Evolutionary conservation across 2,329 filamentous ascomycete genomes (phyloP).

Genomic region (Phyllachora maydis): DNA sequence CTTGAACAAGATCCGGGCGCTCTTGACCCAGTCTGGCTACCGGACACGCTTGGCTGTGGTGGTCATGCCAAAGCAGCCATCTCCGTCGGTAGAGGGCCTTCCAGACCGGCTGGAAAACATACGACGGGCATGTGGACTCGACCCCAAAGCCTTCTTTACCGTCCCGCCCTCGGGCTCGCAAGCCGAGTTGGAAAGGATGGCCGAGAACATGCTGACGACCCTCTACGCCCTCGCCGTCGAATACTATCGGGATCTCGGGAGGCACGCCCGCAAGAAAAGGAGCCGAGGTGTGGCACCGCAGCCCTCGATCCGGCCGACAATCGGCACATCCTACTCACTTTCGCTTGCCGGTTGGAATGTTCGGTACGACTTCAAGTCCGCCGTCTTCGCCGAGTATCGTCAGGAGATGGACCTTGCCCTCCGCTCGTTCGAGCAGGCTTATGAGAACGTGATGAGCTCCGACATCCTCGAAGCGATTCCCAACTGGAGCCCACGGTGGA

Average conservation of each 20-base stretch:
- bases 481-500: conserved; percentile 77
- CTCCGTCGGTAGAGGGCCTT: conserved; percentile 24
- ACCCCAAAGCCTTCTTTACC: conserved; percentile 72
- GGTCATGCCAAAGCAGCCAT: conserved; percentile 49
- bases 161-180: conserved; percentile 53
- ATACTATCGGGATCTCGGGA: conserved; percentile 87
- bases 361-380: conserved; percentile 86
- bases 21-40: conserved; percentile 49
- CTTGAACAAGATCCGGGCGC: conserved; percentile 55
- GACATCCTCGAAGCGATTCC: conserved; percentile 80
- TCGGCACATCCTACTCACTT: conserved; percentile 69
- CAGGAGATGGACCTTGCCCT: conserved; percentile 80
- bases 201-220: conserved; percentile 49
- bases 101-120: conserved; percentile 60
- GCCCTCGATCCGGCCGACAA: conserved; percentile 65
- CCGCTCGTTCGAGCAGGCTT: conserved; percentile 70
- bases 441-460: conserved; percentile 60
- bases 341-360: conserved; percentile 78
- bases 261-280: conserved; percentile 76
- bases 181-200: conserved; percentile 52
- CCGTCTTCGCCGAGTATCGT: conserved; percentile 76
- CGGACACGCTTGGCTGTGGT: conserved; percentile 61
- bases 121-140: conserved; percentile 57
- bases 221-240: conserved; percentile 62
- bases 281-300: conserved; percentile 58